Base-by-base conservation (phyloP, 2,329 filamentous ascomycete species). In the Colletotrichum sp. region DNA sequence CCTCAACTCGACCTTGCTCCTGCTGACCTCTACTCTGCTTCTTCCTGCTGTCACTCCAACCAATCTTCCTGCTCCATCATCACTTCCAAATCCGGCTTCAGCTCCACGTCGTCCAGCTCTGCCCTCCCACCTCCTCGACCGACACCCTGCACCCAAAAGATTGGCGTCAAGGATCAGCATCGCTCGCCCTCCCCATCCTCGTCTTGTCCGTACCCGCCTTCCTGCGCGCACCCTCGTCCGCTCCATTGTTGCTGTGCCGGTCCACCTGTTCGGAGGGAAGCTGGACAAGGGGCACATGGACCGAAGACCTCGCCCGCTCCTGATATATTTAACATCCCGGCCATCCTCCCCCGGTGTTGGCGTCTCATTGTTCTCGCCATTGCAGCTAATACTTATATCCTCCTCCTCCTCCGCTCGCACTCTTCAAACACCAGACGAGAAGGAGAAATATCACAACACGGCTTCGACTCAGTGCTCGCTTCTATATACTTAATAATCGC, bases 221-320 rank as follows among this genome's bases (percentile, higher is more conserved):
- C 63, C 28, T 10, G n/a, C 21, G 57, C 59, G 16, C 57, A 30
- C 66, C 30, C 34, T 59, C 57, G 34, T 39, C 67, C 67, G 24
- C 55, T 59, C 69, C 57, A 64, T 73, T 55, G 57, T 65, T 72
- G 63, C 32, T 72, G 57, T 65, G 57, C 55, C 26, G 62, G 72
- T 67, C 62, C 52, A 57, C 68, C 68, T 32, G 32, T 63, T 75
- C 72, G 55, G 68, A 57, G 63, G 30, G 63, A 67, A 67, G 62
- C 55, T 72, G 62, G 55, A 67, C 72, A 73, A 64, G 70, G 70
- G 73, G 73, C 73, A 73, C 73, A 73, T 76, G 70, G 70, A 73
- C 39, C 70, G 26, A 32, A 49, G 59, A 34, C 44, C 64, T 65
- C 71, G 36, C 30, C 36, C 60, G 36, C 71, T 65, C 71, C 75